Base-by-base conservation (phyloP, 331 rosid species). In the Dryas integrifolia region DNA sequence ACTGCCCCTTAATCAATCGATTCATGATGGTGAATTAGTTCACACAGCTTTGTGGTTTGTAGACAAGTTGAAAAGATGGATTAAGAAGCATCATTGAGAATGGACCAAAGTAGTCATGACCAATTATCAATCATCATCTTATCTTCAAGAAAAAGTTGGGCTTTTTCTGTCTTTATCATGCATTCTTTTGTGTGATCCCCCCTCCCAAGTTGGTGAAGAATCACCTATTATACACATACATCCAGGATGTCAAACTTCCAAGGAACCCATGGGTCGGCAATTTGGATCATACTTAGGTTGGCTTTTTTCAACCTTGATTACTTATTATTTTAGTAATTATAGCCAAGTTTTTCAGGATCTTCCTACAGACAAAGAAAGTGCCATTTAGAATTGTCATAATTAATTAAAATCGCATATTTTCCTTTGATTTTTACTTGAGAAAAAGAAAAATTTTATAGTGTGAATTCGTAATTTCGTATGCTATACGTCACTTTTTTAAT, bases 111-210 rank as follows among this genome's bases (percentile, higher is more conserved):
- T 58, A 26, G 75, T 71, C 75, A 45, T 45, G 46, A 58, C 58
- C 75, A 45, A 47, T 77, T 70, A 48, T 78, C 65, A 58, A 58
- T 77, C 77, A 45, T 77, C 63, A 40, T 85, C 66, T 85, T 71
- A 81, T 82, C 80, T 72, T 38, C 60, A 53, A 26, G 43, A 69
- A 63, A 78, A 82, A 79, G 88, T 45, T 14, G 77, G 41, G 79
- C 67, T 45, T 43, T 67, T 72, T 80, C 74, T 65, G 67, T 78
- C 38, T 63, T 67, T 46, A 45, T 41, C 58, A 21, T 39, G 64
- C 58, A 73, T 48, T 58, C 58, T 72, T 50, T 63, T 65, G 64
- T 53, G 78, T 70, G 84, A 74, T 70, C 50, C 66, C 18, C 72
- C 49, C 35, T 67, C 57, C 73, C 81, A 73, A 74, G 61, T 79